Percentiles rank a stretch among this genome's conserved stretches.
These are phyloP conservation scores for Fusarium sp. DNA, from an alignment of 2,329 filamentous ascomycete species.

Conservation along the genomic window DNA sequence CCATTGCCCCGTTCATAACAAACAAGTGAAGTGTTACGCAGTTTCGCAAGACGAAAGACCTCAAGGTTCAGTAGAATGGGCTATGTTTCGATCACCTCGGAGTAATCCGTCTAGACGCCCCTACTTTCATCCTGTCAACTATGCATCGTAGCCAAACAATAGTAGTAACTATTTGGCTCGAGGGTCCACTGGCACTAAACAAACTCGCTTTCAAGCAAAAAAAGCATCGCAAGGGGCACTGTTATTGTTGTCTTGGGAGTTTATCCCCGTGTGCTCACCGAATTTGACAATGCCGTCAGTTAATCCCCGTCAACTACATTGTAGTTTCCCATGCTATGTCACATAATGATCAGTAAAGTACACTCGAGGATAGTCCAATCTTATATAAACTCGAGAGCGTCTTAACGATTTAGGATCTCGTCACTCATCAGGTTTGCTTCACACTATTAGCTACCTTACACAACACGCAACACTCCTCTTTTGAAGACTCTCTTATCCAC, in stretches of 20 bases:
- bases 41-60: not conserved
- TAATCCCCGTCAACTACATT: slow-evolving; percentile 2
- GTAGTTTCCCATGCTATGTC: not conserved
- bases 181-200: not conserved
- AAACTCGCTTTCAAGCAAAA: slow-evolving; percentile 16
- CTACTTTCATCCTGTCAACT: slow-evolving; percentile 19
- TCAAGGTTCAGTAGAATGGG: not conserved
- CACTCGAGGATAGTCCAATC: not conserved
- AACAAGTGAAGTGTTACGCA: not conserved
- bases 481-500: not conserved
- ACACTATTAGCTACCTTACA: not conserved
- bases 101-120: not conserved
- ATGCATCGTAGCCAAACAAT: slow-evolving; percentile 13
- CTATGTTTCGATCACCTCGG: not conserved
- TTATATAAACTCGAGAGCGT: not conserved
- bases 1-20: slow-evolving; percentile 6
- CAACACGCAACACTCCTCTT: not conserved
- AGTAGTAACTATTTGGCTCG: not conserved
- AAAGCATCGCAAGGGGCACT: slow-evolving; percentile 25
- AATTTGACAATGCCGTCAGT: not conserved
- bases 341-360: not conserved
- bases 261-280: slow-evolving; percentile 5
- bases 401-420: no score
- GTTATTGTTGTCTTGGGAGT: not conserved
- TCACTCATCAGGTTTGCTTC: not conserved